Conservation (phyloP, 257 asterid genomes). For the Nicotiana attenuata region DNA sequence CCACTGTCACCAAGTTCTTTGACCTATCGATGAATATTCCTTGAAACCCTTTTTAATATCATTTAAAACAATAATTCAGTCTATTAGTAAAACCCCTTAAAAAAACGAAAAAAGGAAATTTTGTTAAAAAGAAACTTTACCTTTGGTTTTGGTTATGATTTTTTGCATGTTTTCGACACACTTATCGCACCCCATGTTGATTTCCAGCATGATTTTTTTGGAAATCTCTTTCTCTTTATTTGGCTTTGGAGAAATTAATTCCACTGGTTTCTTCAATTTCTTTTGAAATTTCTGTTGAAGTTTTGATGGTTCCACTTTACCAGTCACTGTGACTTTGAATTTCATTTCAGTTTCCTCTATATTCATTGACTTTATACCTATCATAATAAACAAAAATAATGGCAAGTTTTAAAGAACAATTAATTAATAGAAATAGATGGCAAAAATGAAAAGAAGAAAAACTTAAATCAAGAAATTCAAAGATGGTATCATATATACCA, state of each 20-base stretch:
- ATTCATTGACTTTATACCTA: not conserved
- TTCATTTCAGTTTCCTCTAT: not conserved
- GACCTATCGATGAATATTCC: conserved; percentile 4
- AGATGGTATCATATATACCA: not conserved
- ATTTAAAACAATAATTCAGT: not conserved
- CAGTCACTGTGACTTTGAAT: not conserved
- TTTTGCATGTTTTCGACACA: not conserved
- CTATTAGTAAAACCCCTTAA: not conserved
- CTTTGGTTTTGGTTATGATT: not conserved
- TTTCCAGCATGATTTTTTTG: not conserved
- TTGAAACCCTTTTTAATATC: not conserved
- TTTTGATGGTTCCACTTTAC: not conserved
- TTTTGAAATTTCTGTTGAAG: not conserved
- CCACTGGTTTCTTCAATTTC: not conserved
- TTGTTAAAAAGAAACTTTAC: not conserved
- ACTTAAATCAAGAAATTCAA: not conserved
- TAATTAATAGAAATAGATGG: not conserved
- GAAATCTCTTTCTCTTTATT: not conserved
- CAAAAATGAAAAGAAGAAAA: not conserved
- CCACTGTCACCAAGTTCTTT: not conserved
- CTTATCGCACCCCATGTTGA: not conserved
- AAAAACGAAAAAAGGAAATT: not conserved
- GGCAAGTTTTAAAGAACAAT: not conserved
- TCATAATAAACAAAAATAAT: not conserved
- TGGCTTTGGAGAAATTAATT: not conserved